Evolutionary conservation across 2,329 filamentous ascomycete species (phyloP).

Genomic region (Epichloe hybrida): DNA sequence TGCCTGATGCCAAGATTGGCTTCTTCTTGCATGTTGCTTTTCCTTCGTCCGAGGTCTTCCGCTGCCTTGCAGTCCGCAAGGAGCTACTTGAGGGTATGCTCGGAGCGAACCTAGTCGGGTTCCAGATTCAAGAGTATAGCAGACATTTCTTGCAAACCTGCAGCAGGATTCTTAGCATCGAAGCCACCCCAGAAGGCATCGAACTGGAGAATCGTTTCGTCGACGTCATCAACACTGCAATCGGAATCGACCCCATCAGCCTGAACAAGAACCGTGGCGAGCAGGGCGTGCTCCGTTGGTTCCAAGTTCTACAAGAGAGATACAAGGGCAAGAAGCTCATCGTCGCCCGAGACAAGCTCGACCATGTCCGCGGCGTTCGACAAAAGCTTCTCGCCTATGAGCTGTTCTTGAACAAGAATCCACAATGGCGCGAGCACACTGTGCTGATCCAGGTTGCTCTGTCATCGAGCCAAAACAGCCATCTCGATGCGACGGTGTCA

Average conservation of each 20-base stretch:
- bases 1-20: slow-evolving; percentile 87
- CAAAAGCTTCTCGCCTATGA: slow-evolving; percentile 91
- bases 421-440: slow-evolving; percentile 75
- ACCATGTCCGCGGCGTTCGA: slow-evolving; percentile 79
- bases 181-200: slow-evolving; percentile 76
- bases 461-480: slow-evolving; percentile 75
- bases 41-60: slow-evolving; percentile 90
- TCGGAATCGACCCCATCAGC: slow-evolving; percentile 77
- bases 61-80: slow-evolving; percentile 75
- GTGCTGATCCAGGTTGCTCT: slow-evolving; percentile 91
- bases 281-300: slow-evolving; percentile 62
- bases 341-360: slow-evolving; percentile 86
- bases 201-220: slow-evolving; percentile 89
- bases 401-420: slow-evolving; percentile 86
- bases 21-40: slow-evolving; percentile 95
- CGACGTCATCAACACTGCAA: slow-evolving; percentile 72
- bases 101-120: slow-evolving; percentile 82
- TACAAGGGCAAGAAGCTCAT: slow-evolving; percentile 85
- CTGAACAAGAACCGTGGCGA: slow-evolving; percentile 59
- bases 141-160: slow-evolving; percentile 93
- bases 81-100: slow-evolving; percentile 85
- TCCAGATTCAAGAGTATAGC: slow-evolving; percentile 87
- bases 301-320: slow-evolving; percentile 64
- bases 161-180: slow-evolving; percentile 78
- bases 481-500: slow-evolving; percentile 76